Evolutionary conservation across 2,329 filamentous ascomycete species (phyloP), one percentile per base, ranked within the genome.

Genomic region (Rasamsonia emersonii): DNA sequence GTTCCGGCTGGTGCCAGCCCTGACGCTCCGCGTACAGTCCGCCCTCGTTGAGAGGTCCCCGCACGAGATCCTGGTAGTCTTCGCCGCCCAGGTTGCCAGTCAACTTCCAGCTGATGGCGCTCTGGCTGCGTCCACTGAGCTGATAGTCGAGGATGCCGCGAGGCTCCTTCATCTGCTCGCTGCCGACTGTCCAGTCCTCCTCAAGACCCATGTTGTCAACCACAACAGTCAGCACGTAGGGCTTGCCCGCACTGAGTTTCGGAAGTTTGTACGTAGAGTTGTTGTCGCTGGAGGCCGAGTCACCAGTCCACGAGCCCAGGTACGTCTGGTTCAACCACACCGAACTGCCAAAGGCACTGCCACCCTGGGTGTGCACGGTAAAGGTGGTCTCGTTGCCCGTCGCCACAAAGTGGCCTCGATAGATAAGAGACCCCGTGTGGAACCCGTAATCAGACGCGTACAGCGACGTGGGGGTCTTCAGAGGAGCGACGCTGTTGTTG

Each of bases 371-470:
- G 25, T 61, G 61, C 11, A 82, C 50, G 38, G 58, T 68, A 27
- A 88, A 59, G 0, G 58, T 61, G 0, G 62, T 62, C 41, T 85
- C 79, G 1, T 65, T 58, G 10, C 79, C 79, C 1, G 62, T 69
- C 4, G 81, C 74, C 1, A 62, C 68, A 50, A 89, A 88, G 42
- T 75, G 67, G 0, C 81, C 82, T 2, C 82, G 73, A 62, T 74
- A 88, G 28, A 88, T 44, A 0, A 86, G 64, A 1, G 72, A 73
- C 3, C 82, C 82, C 0, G 75, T 69, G 51, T 83, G 68, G 56
- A 77, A 88, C 15, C 82, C 82, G 47, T 88, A 88, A 54, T 88
- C 82, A 10, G 73, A 73, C 0, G 68, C 68, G 46, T 80, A 84
- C 0, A 88, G 68, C 0, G 74, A 77, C 0, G 72, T 76, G 0